A percentile compares a stretch with the other conserved stretches of the same genome.
Conservation (phyloP, 371 early-diverging fungal genomes). For the Batrachochytrium dendrobatidis region DNA sequence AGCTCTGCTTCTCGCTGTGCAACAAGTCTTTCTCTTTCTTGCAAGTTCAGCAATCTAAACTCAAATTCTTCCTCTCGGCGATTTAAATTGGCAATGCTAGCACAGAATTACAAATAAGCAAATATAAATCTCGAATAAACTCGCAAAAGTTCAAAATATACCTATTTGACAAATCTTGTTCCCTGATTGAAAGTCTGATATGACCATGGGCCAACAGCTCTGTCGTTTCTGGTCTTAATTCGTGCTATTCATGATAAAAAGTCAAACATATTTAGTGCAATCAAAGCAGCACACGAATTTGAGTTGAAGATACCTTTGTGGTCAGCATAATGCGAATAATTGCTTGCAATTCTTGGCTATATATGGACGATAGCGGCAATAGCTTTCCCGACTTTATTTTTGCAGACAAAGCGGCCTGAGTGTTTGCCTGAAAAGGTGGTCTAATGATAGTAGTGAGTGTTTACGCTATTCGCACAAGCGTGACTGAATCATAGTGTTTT, state of each 20-base stretch:
- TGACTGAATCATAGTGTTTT: neutral
- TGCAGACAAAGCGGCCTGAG: slow-evolving; percentile 41
- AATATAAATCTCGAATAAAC: neutral
- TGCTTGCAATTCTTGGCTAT: slow-evolving; percentile 41
- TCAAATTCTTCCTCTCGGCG: slow-evolving; percentile 22
- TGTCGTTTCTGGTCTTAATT: slow-evolving; percentile 24
- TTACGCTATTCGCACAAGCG: neutral
- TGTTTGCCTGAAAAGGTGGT: slow-evolving; percentile 58
- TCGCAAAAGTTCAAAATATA: slow-evolving; percentile 7
- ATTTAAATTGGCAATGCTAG: slow-evolving; percentile 14
- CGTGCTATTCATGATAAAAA: slow-evolving; percentile 1
- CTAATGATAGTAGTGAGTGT: slow-evolving; percentile 17
- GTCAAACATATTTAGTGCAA: neutral
- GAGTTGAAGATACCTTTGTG: slow-evolving; percentile 22
- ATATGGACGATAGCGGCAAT: slow-evolving; percentile 43
- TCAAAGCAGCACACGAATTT: neutral
- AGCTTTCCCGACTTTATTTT: slow-evolving; percentile 49
- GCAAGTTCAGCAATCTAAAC: slow-evolving; percentile 14
- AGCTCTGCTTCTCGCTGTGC: slow-evolving; percentile 16
- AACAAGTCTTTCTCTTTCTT: slow-evolving; percentile 17
- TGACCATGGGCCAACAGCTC: slow-evolving; percentile 26
- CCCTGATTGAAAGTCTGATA: slow-evolving; percentile 21
- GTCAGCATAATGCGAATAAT: slow-evolving; percentile 47
- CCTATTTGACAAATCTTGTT: slow-evolving; percentile 17
- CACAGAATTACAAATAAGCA: neutral